Evolutionary conservation across 345 rosid species (phyloP), one percentile per base, ranked within the genome.

Genomic region (rapeseed (Brassica napus)): DNA sequence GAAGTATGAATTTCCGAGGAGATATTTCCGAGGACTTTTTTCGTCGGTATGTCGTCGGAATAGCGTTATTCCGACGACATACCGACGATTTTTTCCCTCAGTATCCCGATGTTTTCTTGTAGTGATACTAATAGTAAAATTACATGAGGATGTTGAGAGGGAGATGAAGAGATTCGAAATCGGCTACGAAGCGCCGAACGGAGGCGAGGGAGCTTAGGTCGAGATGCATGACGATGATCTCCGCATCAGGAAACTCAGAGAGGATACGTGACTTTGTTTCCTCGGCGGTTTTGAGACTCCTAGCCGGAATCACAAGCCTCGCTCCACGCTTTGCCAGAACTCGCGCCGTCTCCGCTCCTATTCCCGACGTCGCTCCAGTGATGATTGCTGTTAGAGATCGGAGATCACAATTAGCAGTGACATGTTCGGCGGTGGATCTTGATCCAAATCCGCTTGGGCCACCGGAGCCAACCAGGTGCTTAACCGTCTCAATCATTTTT

Each of bases 301-400:
- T 76, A 30, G 91, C 94, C 62, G 98, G 98, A 30, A 94, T 68
- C 72, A 94, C 95, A 68, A 94, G 84, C 84, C 90, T 84, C 55
- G 87, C 95, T 8, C 98, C 94, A 49, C 92, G 74, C 83, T 89
- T 92, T 0, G 94, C 94, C 61, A 94, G 69, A 16, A 88, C 95
- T 8, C 95, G 88, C 1, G 98, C 98, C 71, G 97, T 92, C 89
- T 94, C 98, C 4, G 91, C 94, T 68, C 98, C 98, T 8, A 94
- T 94, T 76, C 98, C 98, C 18, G 98, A 94, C 82, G 98, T 94
- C 8, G 97, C 97, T n/a, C 98, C 83, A 58, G 83, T 81, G 73
- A 81, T 81, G 80, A 81, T 76, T 47, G 80, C 83, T 3, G 76
- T 69, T 2, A 75, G 32, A 5, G 68, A 67, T n/a, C 77, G 55